Percentiles rank a stretch among this genome's conserved stretches.
Conservation (phyloP, 768 basidiomycete genomes). For the Mycena crocata region DNA sequence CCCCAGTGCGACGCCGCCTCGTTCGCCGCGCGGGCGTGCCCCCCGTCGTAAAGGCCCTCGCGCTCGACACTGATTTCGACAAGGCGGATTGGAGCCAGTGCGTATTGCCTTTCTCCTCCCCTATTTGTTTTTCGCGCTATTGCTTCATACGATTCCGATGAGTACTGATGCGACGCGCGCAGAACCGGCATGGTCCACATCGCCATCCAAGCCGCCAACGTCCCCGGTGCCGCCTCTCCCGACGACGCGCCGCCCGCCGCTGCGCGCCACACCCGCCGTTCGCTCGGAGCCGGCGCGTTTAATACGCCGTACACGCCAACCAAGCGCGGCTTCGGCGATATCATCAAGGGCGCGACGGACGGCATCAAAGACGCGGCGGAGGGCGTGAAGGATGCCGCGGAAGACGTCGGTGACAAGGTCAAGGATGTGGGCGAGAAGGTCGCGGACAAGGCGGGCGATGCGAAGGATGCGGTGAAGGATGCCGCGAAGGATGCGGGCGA, state of each 20-base stretch:
- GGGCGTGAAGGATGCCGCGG: not conserved
- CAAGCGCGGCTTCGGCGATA: conserved; percentile 11
- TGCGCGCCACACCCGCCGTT: not conserved
- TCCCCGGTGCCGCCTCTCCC: conserved; percentile 9
- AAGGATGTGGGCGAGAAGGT: not conserved
- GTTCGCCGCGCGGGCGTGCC: too few species aligned
- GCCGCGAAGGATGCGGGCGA: not conserved
- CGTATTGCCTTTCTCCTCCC: too few species aligned
- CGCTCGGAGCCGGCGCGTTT: not conserved
- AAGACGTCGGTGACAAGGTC: not conserved
- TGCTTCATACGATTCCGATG: too few species aligned
- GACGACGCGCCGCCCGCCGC: not conserved
- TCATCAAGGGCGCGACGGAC: not conserved
- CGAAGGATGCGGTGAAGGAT: not conserved
- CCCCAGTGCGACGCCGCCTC: too few species aligned
- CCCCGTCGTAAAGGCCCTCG: too few species aligned
- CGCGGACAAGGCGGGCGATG: not conserved
- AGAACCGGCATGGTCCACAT: conserved; percentile 24
- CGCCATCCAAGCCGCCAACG: conserved; percentile 24
- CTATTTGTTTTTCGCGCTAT: too few species aligned
- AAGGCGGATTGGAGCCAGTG: too few species aligned
- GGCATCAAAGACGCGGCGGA: not conserved
- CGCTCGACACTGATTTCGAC: too few species aligned
- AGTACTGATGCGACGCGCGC: too few species aligned
- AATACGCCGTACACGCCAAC: too few species aligned